Evolutionary conservation across 441 rosid species (phyloP), one percentile per base, ranked within the genome.

Genomic region (Iberis amara): DNA sequence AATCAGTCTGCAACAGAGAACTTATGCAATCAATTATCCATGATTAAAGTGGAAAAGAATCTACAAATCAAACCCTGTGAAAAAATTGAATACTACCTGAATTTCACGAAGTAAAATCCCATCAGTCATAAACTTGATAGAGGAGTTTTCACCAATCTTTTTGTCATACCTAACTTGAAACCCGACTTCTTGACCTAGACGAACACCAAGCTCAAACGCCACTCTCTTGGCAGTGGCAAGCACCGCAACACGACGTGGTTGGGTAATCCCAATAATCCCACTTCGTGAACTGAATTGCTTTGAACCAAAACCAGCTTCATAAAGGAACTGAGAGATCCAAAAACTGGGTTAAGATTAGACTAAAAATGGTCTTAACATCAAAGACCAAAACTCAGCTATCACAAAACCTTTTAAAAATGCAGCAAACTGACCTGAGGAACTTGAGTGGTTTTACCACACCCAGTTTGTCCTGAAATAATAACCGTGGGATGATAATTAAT

Each of bases 381-480:
- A 37, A 56, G 24, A 64, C 53, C 30, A 47, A 12, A 61, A 49
- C 12, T 38, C 23, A 61, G 35, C 33, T 38, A 47, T 39, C 11
- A 38, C 23, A 56, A 44, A 26, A 4, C 11, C 10, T n/a, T 35
- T 39, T 18, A 51, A 2, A 51, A 39, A 63, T 49, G 28, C 52
- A 57, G 66, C 12, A 59, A 55, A 56, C 70, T 39, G 35, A 86
- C 98, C 95, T 87, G 98, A 45, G 96, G 98, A 68, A 91, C 95
- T 72, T 91, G 98, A 51, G 96, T 91, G 42, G 98, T 91, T 80
- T 91, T 91, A 62, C 98, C 98, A 74, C 95, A 85, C 30, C 96
- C 96, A 32, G 98, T 91, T 76, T 91, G 91, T 66, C 98, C 95
- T 26, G 90, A 83, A 50, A 86, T 78, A 51, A 88, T 83, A 61